Evolutionary conservation across 331 rosid species (phyloP).

Genomic region (Quercus lobata): DNA sequence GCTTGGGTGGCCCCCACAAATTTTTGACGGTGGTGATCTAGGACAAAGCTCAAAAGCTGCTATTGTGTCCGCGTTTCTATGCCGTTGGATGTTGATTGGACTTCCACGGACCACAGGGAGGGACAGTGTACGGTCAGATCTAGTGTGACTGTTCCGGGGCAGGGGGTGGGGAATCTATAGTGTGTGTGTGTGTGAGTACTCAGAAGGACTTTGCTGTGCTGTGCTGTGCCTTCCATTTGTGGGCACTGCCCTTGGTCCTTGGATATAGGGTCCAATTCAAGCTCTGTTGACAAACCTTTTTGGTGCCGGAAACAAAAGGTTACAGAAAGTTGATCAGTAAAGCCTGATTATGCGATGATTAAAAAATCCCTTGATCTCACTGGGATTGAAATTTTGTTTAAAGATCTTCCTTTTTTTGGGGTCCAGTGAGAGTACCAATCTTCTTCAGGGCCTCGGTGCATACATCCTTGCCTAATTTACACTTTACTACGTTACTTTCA

Average conservation of each 20-base stretch:
- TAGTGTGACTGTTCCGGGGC: not conserved
- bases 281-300: not conserved
- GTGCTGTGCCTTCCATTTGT: not conserved
- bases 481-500: too few relatives aligned
- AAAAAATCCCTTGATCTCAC: not conserved
- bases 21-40: slow-evolving; percentile 9
- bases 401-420: not conserved
- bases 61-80: not conserved
- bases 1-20: not conserved
- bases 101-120: not conserved
- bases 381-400: not conserved
- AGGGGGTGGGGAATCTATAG: slow-evolving; percentile 5
- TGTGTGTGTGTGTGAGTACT: not conserved
- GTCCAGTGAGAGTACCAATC: not conserved
- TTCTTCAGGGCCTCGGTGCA: too few relatives aligned
- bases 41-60: not conserved
- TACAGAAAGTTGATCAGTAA: not conserved
- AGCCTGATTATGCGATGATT: not conserved
- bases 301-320: not conserved
- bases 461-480: too few relatives aligned
- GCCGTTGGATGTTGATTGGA: slow-evolving; percentile 11
- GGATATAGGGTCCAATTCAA: not conserved
- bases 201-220: not conserved
- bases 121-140: slow-evolving; percentile 36
- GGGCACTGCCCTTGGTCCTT: not conserved